Percentiles rank a stretch among this genome's conserved stretches.
These are phyloP conservation scores for Allodekkera sacchari DNA, from an alignment of 805 yeast species.

Conservation along the genomic window DNA sequence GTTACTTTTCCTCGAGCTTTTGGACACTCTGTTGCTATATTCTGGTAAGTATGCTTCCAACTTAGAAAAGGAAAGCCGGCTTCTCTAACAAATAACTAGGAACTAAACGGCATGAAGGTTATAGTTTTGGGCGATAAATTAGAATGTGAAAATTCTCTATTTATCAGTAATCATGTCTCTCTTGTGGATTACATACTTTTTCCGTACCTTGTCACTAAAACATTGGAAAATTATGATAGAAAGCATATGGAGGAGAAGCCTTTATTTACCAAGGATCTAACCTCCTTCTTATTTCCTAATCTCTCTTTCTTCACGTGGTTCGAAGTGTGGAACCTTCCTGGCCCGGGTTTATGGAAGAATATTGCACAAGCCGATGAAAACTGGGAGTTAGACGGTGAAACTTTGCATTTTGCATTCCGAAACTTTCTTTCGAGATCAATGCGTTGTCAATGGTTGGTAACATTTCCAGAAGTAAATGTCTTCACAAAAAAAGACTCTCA, in stretches of 20 bases:
- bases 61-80: neutral
- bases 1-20: slow-evolving; percentile 21
- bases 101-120: slow-evolving; percentile 30
- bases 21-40: slow-evolving; percentile 25
- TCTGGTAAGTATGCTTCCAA: slow-evolving; percentile 13
- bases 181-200: slow-evolving; percentile 57
- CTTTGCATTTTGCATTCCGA: slow-evolving; percentile 26
- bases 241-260: slow-evolving; percentile 3
- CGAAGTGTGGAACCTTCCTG: slow-evolving; percentile 53
- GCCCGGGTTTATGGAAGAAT: slow-evolving; percentile 35
- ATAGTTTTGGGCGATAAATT: slow-evolving; percentile 35
- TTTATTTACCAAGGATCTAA: slow-evolving; percentile 19
- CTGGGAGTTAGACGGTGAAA: slow-evolving; percentile 43
- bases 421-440: slow-evolving; percentile 26
- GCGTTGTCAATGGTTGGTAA: slow-evolving; percentile 46
- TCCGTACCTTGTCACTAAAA: slow-evolving; percentile 29
- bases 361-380: slow-evolving; percentile 60
- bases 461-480: slow-evolving; percentile 84
- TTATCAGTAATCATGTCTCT: slow-evolving; percentile 56
- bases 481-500: slow-evolving; percentile 39
- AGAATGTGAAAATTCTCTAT: slow-evolving; percentile 27
- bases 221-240: slow-evolving; percentile 5
- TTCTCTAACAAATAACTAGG: slow-evolving; percentile 15
- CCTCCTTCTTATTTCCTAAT: slow-evolving; percentile 28
- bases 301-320: slow-evolving; percentile 70